phyloP scores from a whole-genome alignment of 495 filamentous ascomycete species.

The Daldinia loculata region DNA sequence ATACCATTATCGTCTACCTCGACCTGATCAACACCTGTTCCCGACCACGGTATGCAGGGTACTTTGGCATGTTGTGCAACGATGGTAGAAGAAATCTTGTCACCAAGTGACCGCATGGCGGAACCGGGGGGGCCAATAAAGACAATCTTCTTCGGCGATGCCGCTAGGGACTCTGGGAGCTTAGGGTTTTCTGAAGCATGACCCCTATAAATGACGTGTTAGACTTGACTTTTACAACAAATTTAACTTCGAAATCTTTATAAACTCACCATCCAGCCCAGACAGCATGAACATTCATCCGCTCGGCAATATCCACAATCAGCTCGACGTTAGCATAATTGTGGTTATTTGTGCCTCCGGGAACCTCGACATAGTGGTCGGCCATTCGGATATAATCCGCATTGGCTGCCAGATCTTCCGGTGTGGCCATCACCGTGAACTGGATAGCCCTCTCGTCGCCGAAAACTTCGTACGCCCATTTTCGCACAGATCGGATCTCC shows the following conservation, averaged over 20 bases:
- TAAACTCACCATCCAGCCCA: conserved; percentile 95
- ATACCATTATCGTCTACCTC: conserved; percentile 81
- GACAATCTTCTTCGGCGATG: conserved; percentile 96
- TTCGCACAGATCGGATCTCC: conserved; percentile 96
- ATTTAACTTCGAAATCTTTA: conserved; percentile 17
- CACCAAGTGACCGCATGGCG: conserved; percentile 97
- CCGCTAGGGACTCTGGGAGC: conserved; percentile 92
- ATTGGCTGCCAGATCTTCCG: conserved; percentile 97
- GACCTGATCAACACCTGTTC: conserved; percentile 87
- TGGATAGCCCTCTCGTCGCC: conserved; percentile 98
- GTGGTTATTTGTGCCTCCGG: conserved; percentile 99
- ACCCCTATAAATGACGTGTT: conserved; percentile 66
- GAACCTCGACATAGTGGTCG: conserved; percentile 98
- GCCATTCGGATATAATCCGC: conserved; percentile 99
- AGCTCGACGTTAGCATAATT: conserved; percentile 99
- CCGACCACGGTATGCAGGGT: conserved; percentile 98
- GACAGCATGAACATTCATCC: conserved; percentile 96
- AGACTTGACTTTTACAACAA: conserved; percentile 6
- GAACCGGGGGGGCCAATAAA: conserved; percentile 98
- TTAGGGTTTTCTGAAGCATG: conserved; percentile 99
- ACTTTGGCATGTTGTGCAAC: conserved; percentile 97
- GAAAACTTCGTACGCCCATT: conserved; percentile 99
- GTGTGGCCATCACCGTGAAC: conserved; percentile 99
- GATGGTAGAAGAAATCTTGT: conserved; percentile 99
- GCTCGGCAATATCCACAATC: conserved; percentile 99